These are phyloP conservation scores for Beauveria rudraprayagi DNA, from an alignment of 2,329 filamentous ascomycete genomes.

Conservation along the genomic window DNA sequence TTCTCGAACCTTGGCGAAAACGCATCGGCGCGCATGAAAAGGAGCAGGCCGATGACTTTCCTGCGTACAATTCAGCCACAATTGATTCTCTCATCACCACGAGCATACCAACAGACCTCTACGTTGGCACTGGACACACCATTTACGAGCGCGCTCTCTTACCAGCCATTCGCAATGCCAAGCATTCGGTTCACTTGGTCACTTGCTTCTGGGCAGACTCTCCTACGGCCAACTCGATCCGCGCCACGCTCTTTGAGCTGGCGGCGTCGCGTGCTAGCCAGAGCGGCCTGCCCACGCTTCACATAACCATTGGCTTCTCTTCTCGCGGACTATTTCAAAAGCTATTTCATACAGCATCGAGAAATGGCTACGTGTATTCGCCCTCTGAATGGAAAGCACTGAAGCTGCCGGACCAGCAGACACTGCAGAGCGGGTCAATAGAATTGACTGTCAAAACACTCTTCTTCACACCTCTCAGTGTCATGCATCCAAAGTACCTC, in stretches of 20 bases:
- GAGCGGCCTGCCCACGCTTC: constrained; percentile 31
- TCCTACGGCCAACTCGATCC: constrained; percentile 48
- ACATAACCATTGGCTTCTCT: constrained; percentile 69
- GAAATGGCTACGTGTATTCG: constrained; percentile 53
- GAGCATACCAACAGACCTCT: constrained; percentile 39
- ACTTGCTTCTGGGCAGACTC: constrained; percentile 79
- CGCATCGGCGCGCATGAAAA: constrained; percentile 24
- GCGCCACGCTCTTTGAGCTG: constrained; percentile 49
- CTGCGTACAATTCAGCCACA: constrained; percentile 37
- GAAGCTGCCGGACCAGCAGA: constrained; percentile 50
- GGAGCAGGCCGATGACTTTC: constrained; percentile 35
- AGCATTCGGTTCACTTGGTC: constrained; percentile 62
- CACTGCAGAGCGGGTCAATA: constrained; percentile 49
- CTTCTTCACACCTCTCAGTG: constrained; percentile 71
- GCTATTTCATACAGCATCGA: constrained; percentile 60
- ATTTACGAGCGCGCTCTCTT: constrained; percentile 49
- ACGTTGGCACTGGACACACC: constrained; percentile 49
- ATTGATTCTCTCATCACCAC: constrained; percentile 39
- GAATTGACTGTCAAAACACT: constrained; percentile 67
- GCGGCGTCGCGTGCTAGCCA: constrained; percentile 35
- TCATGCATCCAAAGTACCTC: constrained; percentile 84
- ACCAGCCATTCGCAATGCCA: constrained; percentile 52
- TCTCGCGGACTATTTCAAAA: constrained; percentile 67
- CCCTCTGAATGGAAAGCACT: constrained; percentile 53
- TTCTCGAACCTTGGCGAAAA: constrained; percentile 31